Evolutionary conservation across 2,329 filamentous ascomycete genomes (phyloP).

Genomic region (Aspergillus texensis): DNA sequence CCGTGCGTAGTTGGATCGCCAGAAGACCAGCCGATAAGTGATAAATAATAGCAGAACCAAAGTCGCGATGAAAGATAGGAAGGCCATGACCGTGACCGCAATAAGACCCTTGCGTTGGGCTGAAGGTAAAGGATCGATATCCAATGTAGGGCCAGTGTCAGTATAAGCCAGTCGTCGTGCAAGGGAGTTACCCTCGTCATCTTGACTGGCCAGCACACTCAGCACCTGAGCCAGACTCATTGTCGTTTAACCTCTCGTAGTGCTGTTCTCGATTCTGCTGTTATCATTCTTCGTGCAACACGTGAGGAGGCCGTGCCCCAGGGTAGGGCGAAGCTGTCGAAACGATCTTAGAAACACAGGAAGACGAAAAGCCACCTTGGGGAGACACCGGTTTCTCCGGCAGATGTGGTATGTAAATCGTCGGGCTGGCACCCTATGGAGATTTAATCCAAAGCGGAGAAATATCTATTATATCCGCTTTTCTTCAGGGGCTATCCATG

Average conservation of each 20-base stretch:
- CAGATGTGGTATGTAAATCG: conserved; percentile 4
- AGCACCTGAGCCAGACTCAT: conserved; percentile 22
- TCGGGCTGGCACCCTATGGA: not conserved
- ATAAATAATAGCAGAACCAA: conserved; percentile 50
- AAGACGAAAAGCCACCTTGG: not conserved
- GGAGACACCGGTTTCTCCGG: not conserved
- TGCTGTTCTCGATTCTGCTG: conserved; percentile 3
- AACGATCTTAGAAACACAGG: not conserved
- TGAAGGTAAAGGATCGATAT: conserved; percentile 39
- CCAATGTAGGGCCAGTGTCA: conserved; percentile 13
- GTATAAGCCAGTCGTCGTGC: conserved; percentile 25
- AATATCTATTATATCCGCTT: not conserved
- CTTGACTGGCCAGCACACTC: conserved; percentile 19
- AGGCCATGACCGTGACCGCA: conserved; percentile 49
- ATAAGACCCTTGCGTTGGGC: conserved; percentile 48
- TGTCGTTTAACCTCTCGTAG: conserved; percentile 5
- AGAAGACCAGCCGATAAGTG: conserved; percentile 55
- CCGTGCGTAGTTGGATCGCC: conserved; percentile 50
- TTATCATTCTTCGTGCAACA: conserved; percentile 15
- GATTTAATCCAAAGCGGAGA: conserved; percentile 2
- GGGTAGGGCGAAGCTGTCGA: not conserved
- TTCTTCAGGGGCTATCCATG: conserved; percentile 1
- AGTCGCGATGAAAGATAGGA: conserved; percentile 51
- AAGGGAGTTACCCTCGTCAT: conserved; percentile 21
- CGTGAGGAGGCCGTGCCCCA: not conserved